Percentiles rank a stretch among this genome's conserved stretches.
phyloP scores from a whole-genome alignment of 768 basidiomycete species.

The Pilatotrama ljubarskyi region DNA sequence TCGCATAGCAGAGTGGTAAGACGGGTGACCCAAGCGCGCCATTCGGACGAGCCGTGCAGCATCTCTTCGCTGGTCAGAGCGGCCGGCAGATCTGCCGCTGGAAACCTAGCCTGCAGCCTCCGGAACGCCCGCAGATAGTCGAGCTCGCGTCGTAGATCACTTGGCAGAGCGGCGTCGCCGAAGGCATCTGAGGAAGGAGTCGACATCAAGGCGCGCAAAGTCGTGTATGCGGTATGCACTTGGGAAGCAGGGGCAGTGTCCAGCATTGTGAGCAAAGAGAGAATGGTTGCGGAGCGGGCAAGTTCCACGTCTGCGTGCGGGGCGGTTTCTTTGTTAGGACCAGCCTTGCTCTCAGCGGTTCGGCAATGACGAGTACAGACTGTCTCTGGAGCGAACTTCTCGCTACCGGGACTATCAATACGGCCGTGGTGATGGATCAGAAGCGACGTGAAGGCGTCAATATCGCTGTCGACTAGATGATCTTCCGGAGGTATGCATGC shows the following conservation, averaged over 20 bases:
- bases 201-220: slow-evolving; percentile 60
- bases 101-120: slow-evolving; percentile 19
- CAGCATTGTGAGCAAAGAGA: slow-evolving; percentile 58
- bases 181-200: slow-evolving; percentile 36
- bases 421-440: slow-evolving; percentile 58
- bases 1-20: slow-evolving; percentile 60
- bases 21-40: slow-evolving; percentile 61
- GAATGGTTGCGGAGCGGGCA: slow-evolving; percentile 52
- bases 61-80: slow-evolving; percentile 37
- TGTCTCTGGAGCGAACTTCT: slow-evolving; percentile 42
- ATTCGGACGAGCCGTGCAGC: slow-evolving; percentile 47
- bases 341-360: not conserved
- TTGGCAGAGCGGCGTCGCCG: slow-evolving; percentile 35
- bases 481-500: slow-evolving; percentile 62
- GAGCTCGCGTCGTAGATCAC: slow-evolving; percentile 26
- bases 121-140: slow-evolving; percentile 28
- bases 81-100: slow-evolving; percentile 40
- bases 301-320: slow-evolving; percentile 6
- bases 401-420: slow-evolving; percentile 59
- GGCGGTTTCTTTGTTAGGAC: not conserved
- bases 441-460: slow-evolving; percentile 70
- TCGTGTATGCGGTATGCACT: slow-evolving; percentile 60
- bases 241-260: slow-evolving; percentile 48
- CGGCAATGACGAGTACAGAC: slow-evolving; percentile 40
- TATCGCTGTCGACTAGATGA: slow-evolving; percentile 63